Base-by-base conservation (phyloP, 768 basidiomycete species). In the Ramaria sp. region DNA sequence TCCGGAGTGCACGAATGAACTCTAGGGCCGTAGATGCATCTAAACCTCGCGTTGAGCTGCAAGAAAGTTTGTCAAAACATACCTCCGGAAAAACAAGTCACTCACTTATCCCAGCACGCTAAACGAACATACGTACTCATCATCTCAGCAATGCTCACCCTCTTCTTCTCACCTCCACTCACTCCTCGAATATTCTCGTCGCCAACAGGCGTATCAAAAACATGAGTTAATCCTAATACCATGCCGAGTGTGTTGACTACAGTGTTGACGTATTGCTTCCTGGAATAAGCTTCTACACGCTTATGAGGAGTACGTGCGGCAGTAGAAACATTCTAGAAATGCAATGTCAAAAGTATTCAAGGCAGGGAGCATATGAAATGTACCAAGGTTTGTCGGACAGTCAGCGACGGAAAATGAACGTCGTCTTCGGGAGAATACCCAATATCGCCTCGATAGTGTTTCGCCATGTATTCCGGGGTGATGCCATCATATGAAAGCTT, bases 21-120 rank as follows among this genome's bases (percentile, higher is more conserved):
- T 95, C 92, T 45, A 92, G 73, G 2, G 91, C 91, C 6, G 91
- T 94, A 2, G 88, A 88, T 0, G 90, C 88, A 58, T 90, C 87
- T 49, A 89, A 70, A 16, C 88, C 87, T 48, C 85, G 73, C 2
- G 88, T 91, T 0, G 83, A 83, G 64, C 85, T 88, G 52, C 59
- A 24, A 4, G n/a, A 69, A 2, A 72, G 71, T 60, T 71, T 71
- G 42, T 72, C 44, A 36, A 32, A 15, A 47, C n/a, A 22, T 7
- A 49, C n/a, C 13, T 20, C 20, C n/a, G 18, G 39, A 2, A n/a
- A 1, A 41, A 41, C 39, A 52, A 25, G 3, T 8, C n/a, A 56
- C 43, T 60, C 54, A 83, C 83, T 85, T 89, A 68, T 90, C 88
- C 88, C 88, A 91, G 18, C 78, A 78, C 20, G 77, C 74, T 3